Evolutionary conservation across 805 yeast species (phyloP).

Genomic region (Saturnispora dispora): DNA sequence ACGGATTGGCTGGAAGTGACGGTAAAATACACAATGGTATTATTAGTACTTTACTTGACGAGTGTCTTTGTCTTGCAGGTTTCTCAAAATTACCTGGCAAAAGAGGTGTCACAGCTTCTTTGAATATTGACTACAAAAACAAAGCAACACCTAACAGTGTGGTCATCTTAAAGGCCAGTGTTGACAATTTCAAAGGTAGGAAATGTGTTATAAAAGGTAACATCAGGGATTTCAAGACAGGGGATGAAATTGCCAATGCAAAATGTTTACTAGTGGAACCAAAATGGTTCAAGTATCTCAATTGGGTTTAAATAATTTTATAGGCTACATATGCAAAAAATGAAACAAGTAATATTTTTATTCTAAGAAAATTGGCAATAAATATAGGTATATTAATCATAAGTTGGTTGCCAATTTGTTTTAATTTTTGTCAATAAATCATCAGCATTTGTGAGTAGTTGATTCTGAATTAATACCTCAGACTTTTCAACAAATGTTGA

Average conservation of each 20-base stretch:
- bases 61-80: slow-evolving; percentile 77
- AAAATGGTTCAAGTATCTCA: slow-evolving; percentile 69
- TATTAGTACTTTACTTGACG: slow-evolving; percentile 72
- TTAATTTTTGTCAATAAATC: slow-evolving; percentile 5
- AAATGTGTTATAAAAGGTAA: slow-evolving; percentile 72
- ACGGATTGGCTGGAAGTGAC: slow-evolving; percentile 49
- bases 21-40: slow-evolving; percentile 79
- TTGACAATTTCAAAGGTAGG: slow-evolving; percentile 60
- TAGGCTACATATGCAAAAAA: not conserved
- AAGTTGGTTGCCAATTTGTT: slow-evolving; percentile 8
- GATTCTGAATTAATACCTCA: slow-evolving; percentile 3
- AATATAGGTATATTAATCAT: not conserved
- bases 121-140: slow-evolving; percentile 53
- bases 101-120: slow-evolving; percentile 82
- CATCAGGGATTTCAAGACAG: slow-evolving; percentile 7
- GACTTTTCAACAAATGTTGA: slow-evolving; percentile 14
- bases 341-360: not conserved
- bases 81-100: slow-evolving; percentile 71
- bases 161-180: slow-evolving; percentile 59
- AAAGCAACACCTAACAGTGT: slow-evolving; percentile 55
- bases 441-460: not conserved
- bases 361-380: not conserved
- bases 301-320: slow-evolving; percentile 33
- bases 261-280: slow-evolving; percentile 76
- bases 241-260: slow-evolving; percentile 40